Evolutionary conservation across 2,329 filamentous ascomycete species (phyloP), one percentile per base, ranked within the genome.

Genomic region (Raffaelea deltoideospora): DNA sequence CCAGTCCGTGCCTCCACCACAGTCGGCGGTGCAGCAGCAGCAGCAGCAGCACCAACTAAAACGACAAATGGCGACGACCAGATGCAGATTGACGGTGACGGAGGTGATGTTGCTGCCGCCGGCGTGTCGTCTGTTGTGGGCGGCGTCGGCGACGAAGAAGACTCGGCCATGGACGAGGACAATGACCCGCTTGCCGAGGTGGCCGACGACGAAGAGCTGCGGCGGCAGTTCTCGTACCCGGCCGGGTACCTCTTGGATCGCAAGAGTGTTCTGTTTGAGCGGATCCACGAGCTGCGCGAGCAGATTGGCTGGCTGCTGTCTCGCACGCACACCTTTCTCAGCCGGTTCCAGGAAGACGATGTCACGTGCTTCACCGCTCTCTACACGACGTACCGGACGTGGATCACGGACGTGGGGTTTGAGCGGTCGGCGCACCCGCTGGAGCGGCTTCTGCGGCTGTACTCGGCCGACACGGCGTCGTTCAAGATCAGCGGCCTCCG

Each of bases 331-430:
- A 60, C 67, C 2, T 98, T 95, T 60, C 62, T 98, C 40, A 78
- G 74, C 15, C 62, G 75, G 42, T 77, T 88, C 42, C 87, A 94
- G 52, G 84, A 96, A 53, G 90, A 98, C 51, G 90, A 98, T 53
- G 90, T 98, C 1, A 76, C 82, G 14, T 95, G 86, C 57, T 98
- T 98, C 59, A 94, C 86, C 19, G 76, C 87, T 1, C 60, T 98
- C 3, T 98, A 94, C 57, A 81, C 81, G 18, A 84, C 88, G 2
- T 98, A 95, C 54, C 72, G 85, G 31, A 90, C 84, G 9, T 98
- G 87, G 86, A 96, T 98, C 49, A 86, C 93, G 2, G 90, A 98
- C 50, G 87, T 98, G 29, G 90, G 92, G 15, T 92, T 95, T 41
- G 90, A 98, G 58, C 72, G 88, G 41, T 95, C 88, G 15, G 88